These are phyloP conservation scores for Coemansia sp. DNA, from an alignment of 192 early-diverging fungal species.

Conservation along the genomic window DNA sequence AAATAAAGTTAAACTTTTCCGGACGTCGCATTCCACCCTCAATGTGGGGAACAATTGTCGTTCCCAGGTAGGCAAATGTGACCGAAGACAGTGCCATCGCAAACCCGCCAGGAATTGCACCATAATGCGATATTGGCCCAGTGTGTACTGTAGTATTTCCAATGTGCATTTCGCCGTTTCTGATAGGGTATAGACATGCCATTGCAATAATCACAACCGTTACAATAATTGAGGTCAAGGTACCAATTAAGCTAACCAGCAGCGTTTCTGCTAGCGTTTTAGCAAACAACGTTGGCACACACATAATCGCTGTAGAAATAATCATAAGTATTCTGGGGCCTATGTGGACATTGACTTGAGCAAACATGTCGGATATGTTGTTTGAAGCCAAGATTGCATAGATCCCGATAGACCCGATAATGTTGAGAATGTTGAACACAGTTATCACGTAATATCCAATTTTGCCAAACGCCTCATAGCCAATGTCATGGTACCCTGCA, in stretches of 20 bases:
- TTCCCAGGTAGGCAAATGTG: conserved; percentile 68
- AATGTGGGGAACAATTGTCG: conserved; percentile 74
- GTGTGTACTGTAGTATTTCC: conserved; percentile 20
- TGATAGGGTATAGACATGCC: conserved; percentile 38
- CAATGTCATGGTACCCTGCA: conserved; percentile 43
- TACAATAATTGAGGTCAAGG: conserved; percentile 64
- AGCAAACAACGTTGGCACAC: conserved; percentile 63
- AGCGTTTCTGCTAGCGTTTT: conserved; percentile 75
- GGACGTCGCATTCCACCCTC: conserved; percentile 71
- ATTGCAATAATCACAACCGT: conserved; percentile 58
- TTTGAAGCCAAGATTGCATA: conserved; percentile 42
- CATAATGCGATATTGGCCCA: conserved; percentile 16
- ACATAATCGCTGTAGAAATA: conserved; percentile 55
- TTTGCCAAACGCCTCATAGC: conserved; percentile 41
- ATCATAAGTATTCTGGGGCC: conserved; percentile 42
- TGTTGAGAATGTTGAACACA: conserved; percentile 44
- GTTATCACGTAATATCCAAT: conserved; percentile 42
- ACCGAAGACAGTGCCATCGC: conserved; percentile 66
- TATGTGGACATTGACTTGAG: conserved; percentile 32
- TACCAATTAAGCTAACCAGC: conserved; percentile 63
- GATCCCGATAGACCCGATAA: conserved; percentile 44
- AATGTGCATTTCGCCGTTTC: conserved; percentile 29
- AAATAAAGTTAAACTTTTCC: conserved; percentile 59
- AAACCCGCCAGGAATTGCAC: conserved; percentile 46
- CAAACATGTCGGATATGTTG: conserved; percentile 38